Conservation (phyloP, 2,329 filamentous ascomycete species). For the Aschersonia sp. region DNA sequence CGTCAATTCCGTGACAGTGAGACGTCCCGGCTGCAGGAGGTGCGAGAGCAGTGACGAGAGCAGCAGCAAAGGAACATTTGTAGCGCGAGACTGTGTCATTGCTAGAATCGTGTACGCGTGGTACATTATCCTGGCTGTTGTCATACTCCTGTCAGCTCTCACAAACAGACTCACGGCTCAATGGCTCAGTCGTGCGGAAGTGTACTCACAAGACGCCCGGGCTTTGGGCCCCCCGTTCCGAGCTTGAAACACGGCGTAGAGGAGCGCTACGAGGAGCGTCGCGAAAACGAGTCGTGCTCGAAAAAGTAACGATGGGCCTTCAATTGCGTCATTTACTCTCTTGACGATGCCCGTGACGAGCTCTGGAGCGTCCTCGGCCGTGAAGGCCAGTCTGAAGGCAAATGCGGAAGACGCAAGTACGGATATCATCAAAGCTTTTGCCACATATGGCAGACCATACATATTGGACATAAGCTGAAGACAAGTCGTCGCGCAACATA, state of each 20-base stretch:
- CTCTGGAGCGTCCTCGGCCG: slow-evolving; percentile 76
- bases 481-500: slow-evolving; percentile 51
- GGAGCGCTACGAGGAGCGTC: slow-evolving; percentile 24
- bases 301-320: slow-evolving; percentile 29
- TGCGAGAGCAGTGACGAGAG: slow-evolving; percentile 50
- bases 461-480: slow-evolving; percentile 28
- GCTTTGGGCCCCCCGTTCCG: slow-evolving; percentile 12
- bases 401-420: slow-evolving; percentile 42
- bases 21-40: slow-evolving; percentile 29
- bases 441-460: slow-evolving; percentile 23
- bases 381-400: slow-evolving; percentile 83
- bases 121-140: slow-evolving; percentile 37
- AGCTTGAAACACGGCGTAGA: slow-evolving; percentile 24
- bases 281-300: slow-evolving; percentile 36
- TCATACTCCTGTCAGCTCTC: neutral
- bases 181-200: neutral
- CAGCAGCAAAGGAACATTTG: slow-evolving; percentile 76
- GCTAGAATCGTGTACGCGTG: slow-evolving; percentile 65
- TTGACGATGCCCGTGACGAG: slow-evolving; percentile 40
- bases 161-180: neutral
- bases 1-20: slow-evolving; percentile 44
- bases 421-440: slow-evolving; percentile 25
- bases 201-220: slow-evolving; percentile 15
- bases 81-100: slow-evolving; percentile 71
- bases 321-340: slow-evolving; percentile 23